These are phyloP conservation scores for Chenopodium formosanum DNA, from an alignment of 148 eudicot genomes.

Conservation along the genomic window DNA sequence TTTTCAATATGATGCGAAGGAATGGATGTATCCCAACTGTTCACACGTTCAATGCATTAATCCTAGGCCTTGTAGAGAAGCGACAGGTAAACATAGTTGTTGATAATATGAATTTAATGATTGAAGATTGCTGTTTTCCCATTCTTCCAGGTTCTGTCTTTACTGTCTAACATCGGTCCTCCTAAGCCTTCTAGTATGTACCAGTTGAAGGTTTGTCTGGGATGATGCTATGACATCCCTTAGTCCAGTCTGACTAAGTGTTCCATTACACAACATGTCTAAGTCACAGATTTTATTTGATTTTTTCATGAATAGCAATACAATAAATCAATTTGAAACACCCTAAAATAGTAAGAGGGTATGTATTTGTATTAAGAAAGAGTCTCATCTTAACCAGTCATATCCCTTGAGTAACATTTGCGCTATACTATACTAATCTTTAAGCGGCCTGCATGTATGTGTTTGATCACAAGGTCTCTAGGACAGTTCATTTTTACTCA, in stretches of 20 bases:
- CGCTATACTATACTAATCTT: too few species aligned
- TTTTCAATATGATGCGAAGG: slow-evolving; percentile 91
- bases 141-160: background rate
- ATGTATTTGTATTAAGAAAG: background rate
- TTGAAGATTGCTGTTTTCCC: background rate
- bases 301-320: background rate
- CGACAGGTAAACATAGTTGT: slow-evolving; percentile 57
- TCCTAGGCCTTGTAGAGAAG: slow-evolving; percentile 89
- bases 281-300: background rate
- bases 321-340: background rate
- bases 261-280: too few species aligned
- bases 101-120: slow-evolving; percentile 3
- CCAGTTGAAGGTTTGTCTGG: too few species aligned
- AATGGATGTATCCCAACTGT: slow-evolving; percentile 89
- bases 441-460: too few species aligned
- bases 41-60: slow-evolving; percentile 72
- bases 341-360: background rate
- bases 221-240: too few species aligned
- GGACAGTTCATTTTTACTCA: too few species aligned
- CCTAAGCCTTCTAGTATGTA: background rate
- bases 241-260: too few species aligned
- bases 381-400: background rate
- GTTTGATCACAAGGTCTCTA: too few species aligned
- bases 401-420: too few species aligned
- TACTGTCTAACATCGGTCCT: background rate